Evolutionary conservation across 2,329 filamentous ascomycete genomes (phyloP).

Genomic region (Diaporthe caulivora): DNA sequence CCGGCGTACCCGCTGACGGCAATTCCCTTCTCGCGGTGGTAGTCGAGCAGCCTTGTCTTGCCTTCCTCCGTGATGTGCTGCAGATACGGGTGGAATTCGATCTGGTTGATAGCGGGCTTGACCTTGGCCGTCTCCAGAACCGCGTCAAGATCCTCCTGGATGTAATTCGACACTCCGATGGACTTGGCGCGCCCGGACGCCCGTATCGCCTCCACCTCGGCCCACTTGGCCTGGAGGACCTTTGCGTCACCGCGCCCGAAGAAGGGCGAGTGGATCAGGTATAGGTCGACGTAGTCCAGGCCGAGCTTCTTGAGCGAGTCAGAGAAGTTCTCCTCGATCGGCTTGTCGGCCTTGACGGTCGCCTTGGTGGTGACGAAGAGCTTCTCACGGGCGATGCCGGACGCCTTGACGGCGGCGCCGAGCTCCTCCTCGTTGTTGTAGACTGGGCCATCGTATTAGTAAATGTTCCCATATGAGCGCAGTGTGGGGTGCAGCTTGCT

Average conservation of each 20-base stretch:
- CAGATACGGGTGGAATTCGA: conserved; percentile 79
- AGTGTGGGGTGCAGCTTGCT: conserved; percentile 7
- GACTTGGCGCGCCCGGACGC: conserved; percentile 71
- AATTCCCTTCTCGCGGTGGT: conserved; percentile 54
- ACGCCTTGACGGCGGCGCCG: conserved; percentile 34
- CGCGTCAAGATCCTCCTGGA: conserved; percentile 62
- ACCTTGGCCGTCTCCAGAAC: conserved; percentile 68
- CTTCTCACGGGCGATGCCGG: conserved; percentile 26
- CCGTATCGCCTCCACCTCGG: conserved; percentile 71
- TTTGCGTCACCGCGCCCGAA: conserved; percentile 47
- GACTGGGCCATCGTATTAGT: not conserved
- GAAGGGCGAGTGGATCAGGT: conserved; percentile 35
- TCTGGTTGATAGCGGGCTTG: conserved; percentile 77
- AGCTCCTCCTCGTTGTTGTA: conserved; percentile 39
- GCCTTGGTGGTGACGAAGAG: conserved; percentile 39
- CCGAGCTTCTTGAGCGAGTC: conserved; percentile 70
- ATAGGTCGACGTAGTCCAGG: conserved; percentile 73
- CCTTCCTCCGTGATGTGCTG: conserved; percentile 58
- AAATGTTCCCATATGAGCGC: not conserved
- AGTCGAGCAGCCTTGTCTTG: conserved; percentile 46
- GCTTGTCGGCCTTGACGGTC: conserved; percentile 40
- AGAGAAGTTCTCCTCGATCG: conserved; percentile 62
- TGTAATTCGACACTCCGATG: conserved; percentile 81
- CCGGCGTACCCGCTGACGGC: conserved; percentile 49
- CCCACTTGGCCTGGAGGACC: conserved; percentile 66